phyloP scores from a whole-genome alignment of 495 filamentous ascomycete species.

The Xylaria grammica region DNA sequence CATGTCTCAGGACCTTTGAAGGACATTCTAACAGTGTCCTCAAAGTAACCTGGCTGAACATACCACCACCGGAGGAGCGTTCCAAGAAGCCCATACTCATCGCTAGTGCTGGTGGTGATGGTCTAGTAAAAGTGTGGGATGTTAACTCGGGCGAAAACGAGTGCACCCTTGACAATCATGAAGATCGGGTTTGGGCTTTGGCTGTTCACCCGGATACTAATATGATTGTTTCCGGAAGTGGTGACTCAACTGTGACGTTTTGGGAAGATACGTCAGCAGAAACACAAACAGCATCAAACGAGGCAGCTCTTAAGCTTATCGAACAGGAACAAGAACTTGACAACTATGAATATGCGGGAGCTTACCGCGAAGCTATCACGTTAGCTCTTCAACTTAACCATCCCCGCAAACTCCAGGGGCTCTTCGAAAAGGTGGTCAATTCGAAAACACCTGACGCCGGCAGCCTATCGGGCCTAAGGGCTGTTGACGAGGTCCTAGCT shows the following conservation, averaged over 20 bases:
- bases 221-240: conserved; percentile 84
- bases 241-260: conserved; percentile 88
- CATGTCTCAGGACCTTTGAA: conserved; percentile 90
- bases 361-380: conserved; percentile 90
- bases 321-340: conserved; percentile 92
- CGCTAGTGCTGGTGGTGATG: conserved; percentile 89
- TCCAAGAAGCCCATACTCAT: conserved; percentile 65
- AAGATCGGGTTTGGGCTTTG: conserved; percentile 89
- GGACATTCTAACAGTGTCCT: conserved; percentile 95
- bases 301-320: conserved; percentile 75
- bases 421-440: conserved; percentile 81
- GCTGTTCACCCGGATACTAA: conserved; percentile 69
- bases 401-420: conserved; percentile 77
- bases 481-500: conserved; percentile 83
- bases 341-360: conserved; percentile 84
- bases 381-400: conserved; percentile 93
- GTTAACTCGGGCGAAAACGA: conserved; percentile 77
- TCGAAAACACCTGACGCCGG: conserved; percentile 62
- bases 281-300: conserved; percentile 71
- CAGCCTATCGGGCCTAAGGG: conserved; percentile 71
- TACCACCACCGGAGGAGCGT: conserved; percentile 53
- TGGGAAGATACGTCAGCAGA: conserved; percentile 91
- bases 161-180: conserved; percentile 92
- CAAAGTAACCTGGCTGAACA: conserved; percentile 87
- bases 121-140: conserved; percentile 97